These are phyloP conservation scores for Aspergillus hiratsukae DNA, from an alignment of 2,329 filamentous ascomycete genomes.

Conservation along the genomic window DNA sequence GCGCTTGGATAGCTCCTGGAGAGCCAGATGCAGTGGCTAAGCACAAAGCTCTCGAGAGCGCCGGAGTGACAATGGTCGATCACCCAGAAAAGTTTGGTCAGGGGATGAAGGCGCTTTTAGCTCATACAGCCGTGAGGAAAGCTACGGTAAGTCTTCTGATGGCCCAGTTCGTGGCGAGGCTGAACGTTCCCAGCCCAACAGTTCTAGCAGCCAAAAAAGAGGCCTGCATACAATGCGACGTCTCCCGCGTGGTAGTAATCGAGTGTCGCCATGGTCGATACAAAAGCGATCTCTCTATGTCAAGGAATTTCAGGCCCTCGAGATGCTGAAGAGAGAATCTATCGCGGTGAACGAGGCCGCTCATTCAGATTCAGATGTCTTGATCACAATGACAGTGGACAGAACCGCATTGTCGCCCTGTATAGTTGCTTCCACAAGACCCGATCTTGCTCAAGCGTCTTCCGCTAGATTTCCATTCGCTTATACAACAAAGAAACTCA, in stretches of 20 bases:
- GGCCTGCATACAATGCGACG: slow-evolving; percentile 47
- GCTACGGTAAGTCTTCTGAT: slow-evolving; percentile 17
- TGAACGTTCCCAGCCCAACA: slow-evolving; percentile 12
- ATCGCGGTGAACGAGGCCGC: slow-evolving; percentile 42
- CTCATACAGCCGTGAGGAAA: slow-evolving; percentile 29
- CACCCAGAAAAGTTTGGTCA: slow-evolving; percentile 72
- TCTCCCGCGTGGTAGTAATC: slow-evolving; percentile 13
- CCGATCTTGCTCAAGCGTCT: slow-evolving; percentile 40
- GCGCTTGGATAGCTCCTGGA: slow-evolving; percentile 64
- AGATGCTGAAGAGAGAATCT: slow-evolving; percentile 51
- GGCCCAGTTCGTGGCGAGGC: not conserved
- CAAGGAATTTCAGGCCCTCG: slow-evolving; percentile 49
- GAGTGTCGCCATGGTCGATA: slow-evolving; percentile 2
- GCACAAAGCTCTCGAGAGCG: slow-evolving; percentile 60
- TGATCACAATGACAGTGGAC: slow-evolving; percentile 63
- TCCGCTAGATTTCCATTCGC: slow-evolving; percentile 58
- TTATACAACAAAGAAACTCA: slow-evolving; percentile 49
- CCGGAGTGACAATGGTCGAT: slow-evolving; percentile 65
- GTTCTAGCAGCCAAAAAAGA: slow-evolving; percentile 42
- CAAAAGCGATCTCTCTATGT: slow-evolving; percentile 55
- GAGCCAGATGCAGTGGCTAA: slow-evolving; percentile 64
- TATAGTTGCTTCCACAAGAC: slow-evolving; percentile 56
- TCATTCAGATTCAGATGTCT: slow-evolving; percentile 39
- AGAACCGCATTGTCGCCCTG: slow-evolving; percentile 59
- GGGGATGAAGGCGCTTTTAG: slow-evolving; percentile 60